Conservation (phyloP, 225 moss, liverwort and hornwort genomes). For the Sphagnum contortum region DNA sequence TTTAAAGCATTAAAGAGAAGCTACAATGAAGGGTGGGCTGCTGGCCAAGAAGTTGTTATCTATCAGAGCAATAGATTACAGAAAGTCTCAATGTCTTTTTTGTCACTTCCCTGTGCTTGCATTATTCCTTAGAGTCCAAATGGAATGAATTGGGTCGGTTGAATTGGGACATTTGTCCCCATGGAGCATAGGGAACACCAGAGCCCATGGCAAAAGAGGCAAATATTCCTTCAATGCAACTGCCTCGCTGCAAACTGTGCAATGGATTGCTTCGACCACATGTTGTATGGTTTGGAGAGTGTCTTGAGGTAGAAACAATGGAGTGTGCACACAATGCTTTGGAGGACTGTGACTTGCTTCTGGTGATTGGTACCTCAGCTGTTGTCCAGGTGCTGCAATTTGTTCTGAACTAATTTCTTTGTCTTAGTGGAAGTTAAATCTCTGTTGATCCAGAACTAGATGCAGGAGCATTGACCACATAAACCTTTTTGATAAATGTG, state of each 20-base stretch:
- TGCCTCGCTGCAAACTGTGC: conserved; percentile 75
- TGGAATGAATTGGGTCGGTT: background rate
- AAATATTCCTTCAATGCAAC: conserved; percentile 50
- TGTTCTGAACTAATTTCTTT: background rate
- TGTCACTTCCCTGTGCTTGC: background rate
- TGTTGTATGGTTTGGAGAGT: conserved; percentile 94
- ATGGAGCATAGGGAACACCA: conserved; percentile 53
- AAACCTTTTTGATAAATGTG: too few species aligned
- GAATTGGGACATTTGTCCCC: too few species aligned
- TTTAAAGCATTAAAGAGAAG: too few species aligned
- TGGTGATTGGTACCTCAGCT: conserved; percentile 85
- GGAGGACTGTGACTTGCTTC: conserved; percentile 58
- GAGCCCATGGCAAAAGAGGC: conserved; percentile 44
- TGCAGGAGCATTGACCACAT: too few species aligned
- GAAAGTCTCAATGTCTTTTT: background rate
- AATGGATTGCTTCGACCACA: conserved; percentile 79
- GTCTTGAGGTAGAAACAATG: conserved; percentile 30
- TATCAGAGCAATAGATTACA: too few species aligned
- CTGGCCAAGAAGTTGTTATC: too few species aligned
- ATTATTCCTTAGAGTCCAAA: background rate
- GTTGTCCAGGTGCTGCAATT: conserved; percentile 56
- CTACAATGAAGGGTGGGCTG: too few species aligned
- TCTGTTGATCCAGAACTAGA: too few species aligned
- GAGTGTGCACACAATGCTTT: conserved; percentile 47
- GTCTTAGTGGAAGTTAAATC: too few species aligned